A percentile compares a stretch with the other conserved stretches of the same genome.
These are phyloP conservation scores for Phytophthora idaei DNA, from an alignment of 352 stramenopile species.

Conservation along the genomic window DNA sequence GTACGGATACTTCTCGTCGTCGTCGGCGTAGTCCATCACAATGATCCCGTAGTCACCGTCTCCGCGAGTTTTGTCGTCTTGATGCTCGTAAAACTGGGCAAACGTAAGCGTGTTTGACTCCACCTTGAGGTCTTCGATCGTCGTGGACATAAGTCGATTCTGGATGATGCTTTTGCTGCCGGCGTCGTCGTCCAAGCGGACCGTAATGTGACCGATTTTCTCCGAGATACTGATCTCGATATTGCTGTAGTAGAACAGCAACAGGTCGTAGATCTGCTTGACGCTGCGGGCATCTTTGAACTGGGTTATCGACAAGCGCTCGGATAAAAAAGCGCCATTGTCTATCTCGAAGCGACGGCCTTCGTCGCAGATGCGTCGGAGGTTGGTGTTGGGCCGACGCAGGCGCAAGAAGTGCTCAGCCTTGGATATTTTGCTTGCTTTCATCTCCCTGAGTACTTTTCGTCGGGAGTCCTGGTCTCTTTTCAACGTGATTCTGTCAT, in stretches of 20 bases:
- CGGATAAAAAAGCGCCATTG: conserved; percentile 48
- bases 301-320: conserved; percentile 53
- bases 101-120: conserved; percentile 52
- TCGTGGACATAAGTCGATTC: conserved; percentile 54
- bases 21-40: conserved; percentile 43
- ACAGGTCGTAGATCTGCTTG: conserved; percentile 55
- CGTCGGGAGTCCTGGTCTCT: conserved; percentile 19
- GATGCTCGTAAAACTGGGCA: conserved; percentile 33
- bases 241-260: conserved; percentile 60
- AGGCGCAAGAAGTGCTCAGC: conserved; percentile 33
- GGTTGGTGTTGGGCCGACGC: conserved; percentile 24
- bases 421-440: conserved; percentile 33
- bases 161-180: conserved; percentile 47
- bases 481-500: conserved; percentile 23
- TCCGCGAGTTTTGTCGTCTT: conserved; percentile 19
- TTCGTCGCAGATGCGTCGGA: conserved; percentile 34
- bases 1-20: conserved; percentile 53
- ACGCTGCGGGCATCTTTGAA: conserved; percentile 46
- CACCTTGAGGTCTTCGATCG: conserved; percentile 35
- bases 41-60: conserved; percentile 46
- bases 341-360: conserved; percentile 47
- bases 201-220: conserved; percentile 55
- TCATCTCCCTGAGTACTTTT: conserved; percentile 21
- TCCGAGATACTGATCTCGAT: conserved; percentile 71
- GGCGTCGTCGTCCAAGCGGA: conserved; percentile 65